These are phyloP conservation scores for Mycosarcoma maydis DNA, from an alignment of 1,284 basidiomycete genomes.

Conservation along the genomic window DNA sequence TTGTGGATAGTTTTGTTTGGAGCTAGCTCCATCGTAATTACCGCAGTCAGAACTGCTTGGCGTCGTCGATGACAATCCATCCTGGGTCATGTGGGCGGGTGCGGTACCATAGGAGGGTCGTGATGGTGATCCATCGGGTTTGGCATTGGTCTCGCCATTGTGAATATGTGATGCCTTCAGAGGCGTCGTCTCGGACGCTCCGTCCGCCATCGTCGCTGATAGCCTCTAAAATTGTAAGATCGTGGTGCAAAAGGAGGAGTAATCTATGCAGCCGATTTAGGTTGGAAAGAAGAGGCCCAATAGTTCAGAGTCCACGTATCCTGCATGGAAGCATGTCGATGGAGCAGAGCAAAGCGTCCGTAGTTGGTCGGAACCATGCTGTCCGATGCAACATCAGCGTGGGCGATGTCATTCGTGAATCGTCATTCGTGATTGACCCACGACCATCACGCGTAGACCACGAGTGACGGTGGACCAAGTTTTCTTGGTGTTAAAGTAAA, in stretches of 20 bases:
- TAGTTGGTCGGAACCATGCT: slow-evolving; percentile 7
- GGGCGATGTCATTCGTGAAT: background rate
- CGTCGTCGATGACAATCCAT: slow-evolving; percentile 6
- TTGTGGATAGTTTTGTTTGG: slow-evolving; percentile 4
- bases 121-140: background rate
- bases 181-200: slow-evolving; percentile 24
- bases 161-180: slow-evolving; percentile 2
- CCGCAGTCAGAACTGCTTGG: background rate
- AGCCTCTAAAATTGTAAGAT: background rate
- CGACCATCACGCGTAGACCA: too few relatives aligned
- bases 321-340: too few relatives aligned
- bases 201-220: slow-evolving; percentile 10
- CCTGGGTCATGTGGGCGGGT: background rate
- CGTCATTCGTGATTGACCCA: too few relatives aligned
- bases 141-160: background rate
- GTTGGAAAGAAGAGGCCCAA: too few relatives aligned
- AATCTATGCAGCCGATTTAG: background rate
- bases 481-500: too few relatives aligned
- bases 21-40: background rate
- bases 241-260: background rate
- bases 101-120: slow-evolving; percentile 12
- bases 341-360: too few relatives aligned
- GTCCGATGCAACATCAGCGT: background rate
- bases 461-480: too few relatives aligned
- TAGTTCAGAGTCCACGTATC: slow-evolving; percentile 6